These are phyloP conservation scores for Rosa hybrid DNA, from an alignment of 331 rosid species.

Conservation along the genomic window DNA sequence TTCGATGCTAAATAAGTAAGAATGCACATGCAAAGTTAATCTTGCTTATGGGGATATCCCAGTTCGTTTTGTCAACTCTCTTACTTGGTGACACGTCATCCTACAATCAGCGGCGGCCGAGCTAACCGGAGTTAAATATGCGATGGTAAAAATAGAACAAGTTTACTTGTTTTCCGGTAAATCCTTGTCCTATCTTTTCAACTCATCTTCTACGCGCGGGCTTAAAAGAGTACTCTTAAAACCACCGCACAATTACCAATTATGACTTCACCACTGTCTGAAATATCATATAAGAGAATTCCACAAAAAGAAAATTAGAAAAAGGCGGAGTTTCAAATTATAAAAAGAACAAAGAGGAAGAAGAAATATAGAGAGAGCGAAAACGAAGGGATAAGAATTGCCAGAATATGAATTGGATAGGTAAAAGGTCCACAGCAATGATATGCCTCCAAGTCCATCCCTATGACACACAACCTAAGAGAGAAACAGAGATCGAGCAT, in stretches of 20 bases:
- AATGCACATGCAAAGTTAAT: slow-evolving; percentile 4
- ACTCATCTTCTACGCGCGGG: not conserved
- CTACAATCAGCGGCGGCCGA: not conserved
- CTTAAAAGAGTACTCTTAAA: not conserved
- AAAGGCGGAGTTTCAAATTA: not conserved
- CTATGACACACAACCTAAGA: not conserved
- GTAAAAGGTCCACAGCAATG: not conserved
- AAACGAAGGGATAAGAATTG: not conserved
- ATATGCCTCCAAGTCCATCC: not conserved
- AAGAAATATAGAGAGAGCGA: not conserved
- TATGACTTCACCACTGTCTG: not conserved
- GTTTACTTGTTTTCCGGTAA: not conserved
- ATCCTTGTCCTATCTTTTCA: not conserved
- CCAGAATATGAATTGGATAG: not conserved
- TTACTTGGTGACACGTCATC: not conserved
- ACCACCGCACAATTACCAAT: not conserved
- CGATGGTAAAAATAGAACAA: not conserved
- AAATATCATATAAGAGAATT: not conserved
- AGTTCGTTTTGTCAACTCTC: not conserved
- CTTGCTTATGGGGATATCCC: not conserved
- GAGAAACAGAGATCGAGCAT: not conserved
- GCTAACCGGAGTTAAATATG: not conserved
- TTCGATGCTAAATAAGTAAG: not conserved
- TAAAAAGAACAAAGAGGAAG: not conserved
- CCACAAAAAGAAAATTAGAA: not conserved